Base-by-base conservation (phyloP, 2,329 filamentous ascomycete species). In the Pezicula carpinea region DNA sequence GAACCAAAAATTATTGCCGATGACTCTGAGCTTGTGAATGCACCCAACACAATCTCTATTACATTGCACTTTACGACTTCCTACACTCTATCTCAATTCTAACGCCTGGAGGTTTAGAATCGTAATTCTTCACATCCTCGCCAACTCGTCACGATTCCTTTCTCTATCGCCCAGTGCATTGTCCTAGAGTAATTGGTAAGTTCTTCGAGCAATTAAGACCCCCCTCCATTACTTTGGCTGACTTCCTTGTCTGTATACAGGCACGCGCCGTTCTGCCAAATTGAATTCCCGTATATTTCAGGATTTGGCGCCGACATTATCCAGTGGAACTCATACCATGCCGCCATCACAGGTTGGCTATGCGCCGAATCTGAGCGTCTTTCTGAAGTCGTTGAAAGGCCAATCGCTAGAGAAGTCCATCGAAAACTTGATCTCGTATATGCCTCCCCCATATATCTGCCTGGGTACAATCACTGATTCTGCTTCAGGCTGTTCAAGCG, bases 321-420 rank as follows among this genome's bases (percentile, higher is more conserved):
- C 15, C 43, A 34, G 14, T 15, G 35, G 26, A 6, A 13, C 15
- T 18, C 17, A 17, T 19, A 51, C 22, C 11, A 87, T 87, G 83
- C 75, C 82, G 49, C 48, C 59, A 41, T 41, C 34, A 32, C 43
- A 48, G 46, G 68, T 70, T 56, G 72, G 77, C 58, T 70, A 79
- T 64, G 82, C 87, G 66, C 89, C 89, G 36, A 85, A 83, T 57
- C 73, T 96, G 53, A 79, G 83, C 39, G 85, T 84, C 41, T 93
- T 89, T 60, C 77, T 95, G 54, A 88, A 86, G 62, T 85, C 85
- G 11, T 75, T 95, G 53, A 92, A 89, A 64, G 77, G 79, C 31
- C 83, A 82, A 45, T 76, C 83, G 23, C 78, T 93, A 45, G 90
- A 96, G 57, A 80, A 85, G 35, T 91, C 89, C 7, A 85, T 95